Percentiles rank a stretch among this genome's conserved stretches.
These are phyloP conservation scores for Podospora bellae-mahoneyi DNA, from an alignment of 495 filamentous ascomycete genomes.

Conservation along the genomic window DNA sequence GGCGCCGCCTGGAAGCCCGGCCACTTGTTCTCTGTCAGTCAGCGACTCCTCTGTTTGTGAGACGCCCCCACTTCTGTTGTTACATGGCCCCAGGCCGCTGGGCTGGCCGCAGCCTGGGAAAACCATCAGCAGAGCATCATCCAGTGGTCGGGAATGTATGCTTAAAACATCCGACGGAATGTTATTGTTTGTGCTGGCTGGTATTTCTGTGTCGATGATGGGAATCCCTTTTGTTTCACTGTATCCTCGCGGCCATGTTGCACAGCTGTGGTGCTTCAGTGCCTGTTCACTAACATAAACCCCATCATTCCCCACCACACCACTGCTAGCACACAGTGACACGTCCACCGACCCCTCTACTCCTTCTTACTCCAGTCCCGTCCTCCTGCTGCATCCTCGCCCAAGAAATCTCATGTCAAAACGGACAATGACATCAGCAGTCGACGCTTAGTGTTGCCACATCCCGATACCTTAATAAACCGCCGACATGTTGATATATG, in stretches of 20 bases:
- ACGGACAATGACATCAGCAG: neutral
- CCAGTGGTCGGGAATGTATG: neutral
- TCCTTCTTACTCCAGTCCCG: neutral
- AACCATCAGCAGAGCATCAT: neutral
- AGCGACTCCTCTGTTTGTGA: neutral
- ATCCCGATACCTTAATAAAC: neutral
- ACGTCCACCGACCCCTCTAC: neutral
- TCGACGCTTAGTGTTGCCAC: neutral
- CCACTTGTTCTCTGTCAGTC: neutral
- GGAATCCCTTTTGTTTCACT: neutral
- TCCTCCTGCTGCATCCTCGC: neutral
- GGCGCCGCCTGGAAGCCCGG: neutral
- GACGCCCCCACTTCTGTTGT: neutral
- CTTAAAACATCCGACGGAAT: neutral
- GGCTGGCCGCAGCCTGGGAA: neutral
- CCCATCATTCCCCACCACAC: no score
- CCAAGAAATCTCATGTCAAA: neutral
- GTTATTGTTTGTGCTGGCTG: neutral
- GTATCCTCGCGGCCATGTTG: neutral
- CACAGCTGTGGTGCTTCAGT: neutral
- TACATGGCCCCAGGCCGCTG: neutral
- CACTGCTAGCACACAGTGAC: neutral
- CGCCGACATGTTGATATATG: neutral
- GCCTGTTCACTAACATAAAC: neutral
- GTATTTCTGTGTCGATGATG: neutral